A percentile compares a stretch with the other conserved stretches of the same genome.
Conservation (phyloP, 2,329 filamentous ascomycete genomes). For the Colletotrichum endophyticum region DNA sequence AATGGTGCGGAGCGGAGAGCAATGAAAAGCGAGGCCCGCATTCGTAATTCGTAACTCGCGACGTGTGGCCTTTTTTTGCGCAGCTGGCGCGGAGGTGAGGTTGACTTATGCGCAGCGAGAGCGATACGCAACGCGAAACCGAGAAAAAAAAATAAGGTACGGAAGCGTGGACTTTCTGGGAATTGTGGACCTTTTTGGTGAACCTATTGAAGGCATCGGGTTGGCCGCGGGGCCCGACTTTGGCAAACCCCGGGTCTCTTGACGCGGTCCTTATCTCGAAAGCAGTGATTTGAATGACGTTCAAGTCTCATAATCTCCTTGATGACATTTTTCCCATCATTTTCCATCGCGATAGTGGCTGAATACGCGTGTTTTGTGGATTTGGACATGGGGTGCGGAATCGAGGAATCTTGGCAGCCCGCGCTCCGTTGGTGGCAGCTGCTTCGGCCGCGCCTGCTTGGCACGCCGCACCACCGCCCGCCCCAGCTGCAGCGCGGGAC, state of each 20-base stretch:
- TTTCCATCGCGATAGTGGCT: background rate
- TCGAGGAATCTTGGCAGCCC: background rate
- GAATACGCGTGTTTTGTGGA: background rate
- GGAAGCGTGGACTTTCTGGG: background rate
- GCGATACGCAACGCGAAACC: background rate
- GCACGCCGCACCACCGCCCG: background rate
- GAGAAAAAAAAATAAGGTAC: background rate
- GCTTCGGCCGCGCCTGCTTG: background rate
- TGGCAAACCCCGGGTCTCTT: background rate
- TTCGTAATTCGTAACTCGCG: background rate
- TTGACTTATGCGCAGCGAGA: background rate
- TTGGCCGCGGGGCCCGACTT: background rate
- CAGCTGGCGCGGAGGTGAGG: background rate
- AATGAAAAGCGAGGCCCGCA: background rate
- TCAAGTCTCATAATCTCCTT: background rate
- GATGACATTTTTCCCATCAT: background rate
- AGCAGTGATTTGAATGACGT: background rate
- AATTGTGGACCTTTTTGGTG: background rate
- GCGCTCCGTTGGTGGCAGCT: background rate
- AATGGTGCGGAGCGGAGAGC: background rate
- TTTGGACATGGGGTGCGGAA: background rate
- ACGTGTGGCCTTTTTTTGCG: background rate
- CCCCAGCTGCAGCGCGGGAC: background rate
- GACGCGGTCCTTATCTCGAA: background rate
- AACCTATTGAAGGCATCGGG: background rate